Base-by-base conservation (phyloP, 208 protist species). In the Entamoeba moshkovskii region DNA sequence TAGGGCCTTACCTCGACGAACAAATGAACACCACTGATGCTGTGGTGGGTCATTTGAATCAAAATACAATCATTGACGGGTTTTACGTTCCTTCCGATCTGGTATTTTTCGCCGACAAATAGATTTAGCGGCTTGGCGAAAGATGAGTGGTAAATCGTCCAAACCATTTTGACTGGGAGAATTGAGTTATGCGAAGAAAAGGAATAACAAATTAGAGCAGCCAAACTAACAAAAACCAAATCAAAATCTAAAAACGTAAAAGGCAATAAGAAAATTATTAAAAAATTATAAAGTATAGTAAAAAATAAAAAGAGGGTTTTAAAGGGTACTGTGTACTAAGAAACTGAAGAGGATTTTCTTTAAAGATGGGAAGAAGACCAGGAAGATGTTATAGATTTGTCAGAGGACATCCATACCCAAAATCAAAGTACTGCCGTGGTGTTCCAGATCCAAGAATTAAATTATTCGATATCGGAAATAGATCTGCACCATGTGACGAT, bases 371-470 rank as follows among this genome's bases (percentile, higher is more conserved):
- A 93, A 95, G 97, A 92, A 95, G 97, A 94, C 97, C 97, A 93
- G 96, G 96, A 46, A 95, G 96, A 52, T 98, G 98, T 96, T 98
- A 98, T 94, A 96, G 98, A n/a, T 95, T 93, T 44, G 8, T 33
- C 45, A 98, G 97, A 94, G 97, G 97, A 96, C 98, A 98, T 96
- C 97, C 98, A 46, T 98, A 98, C 96, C 97, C 97, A 94, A 98
- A 98, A 96, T 98, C 97, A 42, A 97, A 97, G 93, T 99, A 98
- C 97, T 99, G 98, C 97, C 98, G 99, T 96, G 98, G 98, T 98
- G 98, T 99, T 47, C 99, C 98, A 93, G 95, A 96, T 59, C 18
- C 95, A 15, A 94, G 95, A 46, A 96, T 96, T 29, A 66, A 98
- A 94, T 99, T 98, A 96, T 99, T 98, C 95, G 99, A 99, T 96